phyloP scores from a whole-genome alignment of 495 filamentous ascomycete genomes.

The Apiosordaria backusii region DNA sequence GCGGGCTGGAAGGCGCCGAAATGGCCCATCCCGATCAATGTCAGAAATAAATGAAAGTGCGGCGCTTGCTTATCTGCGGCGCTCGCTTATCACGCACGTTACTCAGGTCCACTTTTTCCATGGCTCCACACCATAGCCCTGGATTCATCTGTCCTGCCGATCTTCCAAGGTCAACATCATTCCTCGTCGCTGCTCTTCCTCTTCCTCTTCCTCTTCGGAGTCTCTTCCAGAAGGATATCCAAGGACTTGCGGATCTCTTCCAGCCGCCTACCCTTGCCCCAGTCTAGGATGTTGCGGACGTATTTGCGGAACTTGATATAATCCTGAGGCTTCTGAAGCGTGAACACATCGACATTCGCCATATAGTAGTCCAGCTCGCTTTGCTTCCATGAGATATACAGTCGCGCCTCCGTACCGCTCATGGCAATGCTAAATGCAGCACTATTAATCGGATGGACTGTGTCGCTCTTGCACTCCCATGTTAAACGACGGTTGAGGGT shows the following conservation, averaged over 20 bases:
- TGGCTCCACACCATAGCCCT: too few relatives aligned
- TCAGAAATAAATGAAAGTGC: neutral
- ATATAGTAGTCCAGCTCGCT: constrained; percentile 29
- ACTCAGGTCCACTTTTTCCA: too few relatives aligned
- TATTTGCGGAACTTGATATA: constrained; percentile 34
- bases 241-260: constrained; percentile 30
- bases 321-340: constrained; percentile 24
- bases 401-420: constrained; percentile 30
- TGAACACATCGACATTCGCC: constrained; percentile 15
- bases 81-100: too few relatives aligned
- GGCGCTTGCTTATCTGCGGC: too few relatives aligned
- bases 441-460: constrained; percentile 31
- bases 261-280: constrained; percentile 31
- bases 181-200: too few relatives aligned
- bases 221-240: constrained; percentile 28
- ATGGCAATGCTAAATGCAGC: constrained; percentile 36
- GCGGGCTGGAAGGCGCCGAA: too few relatives aligned
- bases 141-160: too few relatives aligned
- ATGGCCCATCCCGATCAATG: neutral
- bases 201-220: too few relatives aligned
- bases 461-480: constrained; percentile 20
- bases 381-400: constrained; percentile 20
- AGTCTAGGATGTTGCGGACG: constrained; percentile 18
- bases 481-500: constrained; percentile 24
- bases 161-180: too few relatives aligned